Evolutionary conservation across 2,329 filamentous ascomycete species (phyloP), one percentile per base, ranked within the genome.

Genomic region (Colletotrichum cordylinicola): DNA sequence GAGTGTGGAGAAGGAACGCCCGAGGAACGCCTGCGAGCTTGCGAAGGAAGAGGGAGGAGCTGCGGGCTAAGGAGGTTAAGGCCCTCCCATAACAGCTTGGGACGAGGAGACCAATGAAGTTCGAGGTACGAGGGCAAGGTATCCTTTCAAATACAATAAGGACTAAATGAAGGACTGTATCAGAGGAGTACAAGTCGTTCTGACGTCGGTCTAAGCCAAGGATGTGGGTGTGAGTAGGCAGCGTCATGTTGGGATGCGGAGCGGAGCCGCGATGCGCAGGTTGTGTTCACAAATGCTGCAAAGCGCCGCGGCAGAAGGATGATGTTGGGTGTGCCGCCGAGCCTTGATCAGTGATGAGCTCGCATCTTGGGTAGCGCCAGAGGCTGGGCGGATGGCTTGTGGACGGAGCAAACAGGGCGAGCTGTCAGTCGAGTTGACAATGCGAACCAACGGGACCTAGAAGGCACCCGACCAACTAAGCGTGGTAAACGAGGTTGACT

Each of bases 391-490:
- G 35, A 35, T 15, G n/a, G 62, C 35, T 16, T 13, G 29, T 58
- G 13, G n/a, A 15, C 43, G 71, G 43, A 74, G 58, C 66, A 70
- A 58, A 70, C 43, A 58, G 27, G 21, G 58, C 60, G 58, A 33
- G 67, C 70, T 72, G 37, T 68, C 70, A 74, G 13, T 48, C 31
- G 29, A 31, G 15, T 24, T 74, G 58, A 70, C 67, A 70, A 70
- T 43, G 33, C 29, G 71, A 65, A 31, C 71, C 48, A 74, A 70
- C 60, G 58, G 67, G 33, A 65, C 33, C 67, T 70, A 56, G 33
- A 70, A 31, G 58, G 48, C 71, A 55, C 24, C 66, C 58, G 24
- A 52, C 16, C 18, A 70, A 66, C 58, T 35, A 29, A 9, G 15
- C 15, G 29, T 18, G 16, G 12, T 13, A 37, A 29, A 16, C 18